Conservation (phyloP, 2,329 filamentous ascomycete genomes). For the Trichoderma pleuroti region DNA sequence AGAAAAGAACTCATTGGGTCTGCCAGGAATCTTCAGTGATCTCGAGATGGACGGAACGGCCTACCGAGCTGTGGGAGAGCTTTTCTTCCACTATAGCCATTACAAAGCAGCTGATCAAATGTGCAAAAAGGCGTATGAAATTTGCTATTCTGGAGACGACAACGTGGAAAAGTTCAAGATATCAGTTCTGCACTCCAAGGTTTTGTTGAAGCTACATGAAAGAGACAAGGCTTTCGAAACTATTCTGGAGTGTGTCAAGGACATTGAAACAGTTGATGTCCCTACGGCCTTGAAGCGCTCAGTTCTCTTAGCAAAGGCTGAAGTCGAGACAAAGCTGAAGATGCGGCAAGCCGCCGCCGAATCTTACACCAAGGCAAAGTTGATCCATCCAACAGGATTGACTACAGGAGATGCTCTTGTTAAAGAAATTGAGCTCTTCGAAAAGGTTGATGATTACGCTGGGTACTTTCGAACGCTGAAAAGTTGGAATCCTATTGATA, state of each 20-base stretch:
- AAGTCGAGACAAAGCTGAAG: constrained; percentile 19
- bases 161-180: constrained; percentile 22
- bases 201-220: constrained; percentile 18
- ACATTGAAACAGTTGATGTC: constrained; percentile 7
- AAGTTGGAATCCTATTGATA: constrained; percentile 26
- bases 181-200: constrained; percentile 20
- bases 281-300: constrained; percentile 20
- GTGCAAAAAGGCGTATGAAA: constrained; percentile 22
- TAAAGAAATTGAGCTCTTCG: constrained; percentile 24
- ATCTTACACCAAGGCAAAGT: constrained; percentile 22
- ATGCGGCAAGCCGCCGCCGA: constrained; percentile 18
- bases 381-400: constrained; percentile 22
- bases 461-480: constrained; percentile 24
- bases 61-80: constrained; percentile 24
- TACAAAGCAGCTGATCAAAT: constrained; percentile 21
- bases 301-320: constrained; percentile 23
- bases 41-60: constrained; percentile 19
- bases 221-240: constrained; percentile 21
- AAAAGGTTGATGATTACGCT: constrained; percentile 17
- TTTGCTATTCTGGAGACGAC: not conserved
- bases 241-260: constrained; percentile 12
- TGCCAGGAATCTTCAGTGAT: constrained; percentile 25
- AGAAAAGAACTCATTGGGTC: constrained; percentile 20
- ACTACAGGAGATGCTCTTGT: constrained; percentile 23
- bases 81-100: constrained; percentile 22